These are phyloP conservation scores for Lentinula lateritia DNA, from an alignment of 768 basidiomycete species.

Conservation along the genomic window DNA sequence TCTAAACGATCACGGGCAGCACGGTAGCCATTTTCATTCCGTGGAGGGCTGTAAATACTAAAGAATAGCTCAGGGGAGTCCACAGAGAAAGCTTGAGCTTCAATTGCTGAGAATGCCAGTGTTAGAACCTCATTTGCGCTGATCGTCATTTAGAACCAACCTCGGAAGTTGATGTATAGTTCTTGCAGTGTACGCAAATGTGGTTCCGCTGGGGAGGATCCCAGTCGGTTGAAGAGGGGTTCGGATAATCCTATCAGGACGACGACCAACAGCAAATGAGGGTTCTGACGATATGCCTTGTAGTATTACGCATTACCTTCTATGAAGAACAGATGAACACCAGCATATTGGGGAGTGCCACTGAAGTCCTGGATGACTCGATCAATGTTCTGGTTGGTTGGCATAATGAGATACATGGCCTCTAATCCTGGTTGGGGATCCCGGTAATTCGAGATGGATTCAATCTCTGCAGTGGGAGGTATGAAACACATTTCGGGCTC, in stretches of 20 bases:
- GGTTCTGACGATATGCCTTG: neutral
- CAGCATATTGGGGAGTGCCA: conserved; percentile 60
- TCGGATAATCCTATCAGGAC: conserved; percentile 63
- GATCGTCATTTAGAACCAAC: conserved; percentile 37
- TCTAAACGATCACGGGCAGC: conserved; percentile 71
- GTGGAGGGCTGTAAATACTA: conserved; percentile 82
- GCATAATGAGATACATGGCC: conserved; percentile 91
- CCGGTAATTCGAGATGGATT: conserved; percentile 79
- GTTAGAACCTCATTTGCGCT: conserved; percentile 2
- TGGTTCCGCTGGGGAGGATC: conserved; percentile 70
- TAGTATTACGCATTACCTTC: conserved; percentile 48
- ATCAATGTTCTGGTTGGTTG: conserved; percentile 91
- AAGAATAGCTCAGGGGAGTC: conserved; percentile 79
- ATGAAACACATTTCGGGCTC: neutral
- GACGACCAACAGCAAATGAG: neutral
- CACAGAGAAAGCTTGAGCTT: conserved; percentile 81
- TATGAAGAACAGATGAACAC: conserved; percentile 88
- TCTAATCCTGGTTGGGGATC: conserved; percentile 83
- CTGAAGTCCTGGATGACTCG: conserved; percentile 85
- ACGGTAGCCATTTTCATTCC: conserved; percentile 60
- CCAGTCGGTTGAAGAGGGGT: conserved; percentile 67
- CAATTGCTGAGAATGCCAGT: conserved; percentile 50
- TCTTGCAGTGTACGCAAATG: conserved; percentile 77
- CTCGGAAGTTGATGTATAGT: conserved; percentile 89
- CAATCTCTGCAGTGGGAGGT: conserved; percentile 62